phyloP scores from a whole-genome alignment of 148 eudicot genomes.

The Vaccinium corymbosum region DNA sequence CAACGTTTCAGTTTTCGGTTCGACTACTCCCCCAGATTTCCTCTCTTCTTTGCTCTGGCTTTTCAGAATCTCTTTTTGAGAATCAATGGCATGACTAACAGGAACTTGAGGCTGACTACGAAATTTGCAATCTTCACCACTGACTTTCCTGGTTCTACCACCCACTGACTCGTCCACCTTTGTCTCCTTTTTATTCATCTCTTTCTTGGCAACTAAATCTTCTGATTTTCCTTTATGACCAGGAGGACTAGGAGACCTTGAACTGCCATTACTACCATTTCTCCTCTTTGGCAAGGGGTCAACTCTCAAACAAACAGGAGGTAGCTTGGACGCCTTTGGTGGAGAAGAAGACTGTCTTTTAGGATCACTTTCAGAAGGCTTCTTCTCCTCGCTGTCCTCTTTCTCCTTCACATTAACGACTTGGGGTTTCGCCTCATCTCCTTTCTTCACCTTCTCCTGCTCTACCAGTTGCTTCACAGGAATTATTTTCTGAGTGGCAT shows the following conservation, averaged over 20 bases:
- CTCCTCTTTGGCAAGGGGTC: conserved; percentile 66
- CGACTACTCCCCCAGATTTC: not conserved
- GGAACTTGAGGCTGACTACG: not conserved
- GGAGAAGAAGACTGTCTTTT: conserved; percentile 30
- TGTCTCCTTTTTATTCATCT: conserved; percentile 10
- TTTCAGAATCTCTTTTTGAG: not conserved
- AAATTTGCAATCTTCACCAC: conserved; percentile 1
- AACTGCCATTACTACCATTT: conserved; percentile 32
- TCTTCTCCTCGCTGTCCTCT: conserved; percentile 17
- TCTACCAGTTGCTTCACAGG: conserved; percentile 53
- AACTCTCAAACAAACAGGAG: conserved; percentile 68
- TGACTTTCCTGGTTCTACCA: conserved; percentile 11
- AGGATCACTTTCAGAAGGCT: conserved; percentile 17
- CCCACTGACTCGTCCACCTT: conserved; percentile 22
- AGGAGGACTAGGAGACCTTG: conserved; percentile 9
- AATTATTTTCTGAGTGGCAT: conserved; percentile 25
- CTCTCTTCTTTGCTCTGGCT: not conserved
- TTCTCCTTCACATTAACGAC: conserved; percentile 8
- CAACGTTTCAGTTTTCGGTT: not conserved
- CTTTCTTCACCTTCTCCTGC: conserved; percentile 13
- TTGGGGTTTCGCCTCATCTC: conserved; percentile 16
- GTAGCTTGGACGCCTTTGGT: conserved; percentile 49
- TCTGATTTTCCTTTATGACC: not conserved
- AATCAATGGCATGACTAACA: not conserved
- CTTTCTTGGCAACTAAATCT: not conserved